A percentile compares a stretch with the other conserved stretches of the same genome.
Evolutionary conservation across 1,139 yeast species (phyloP).

Genomic region (Suhomyces terraborum): DNA sequence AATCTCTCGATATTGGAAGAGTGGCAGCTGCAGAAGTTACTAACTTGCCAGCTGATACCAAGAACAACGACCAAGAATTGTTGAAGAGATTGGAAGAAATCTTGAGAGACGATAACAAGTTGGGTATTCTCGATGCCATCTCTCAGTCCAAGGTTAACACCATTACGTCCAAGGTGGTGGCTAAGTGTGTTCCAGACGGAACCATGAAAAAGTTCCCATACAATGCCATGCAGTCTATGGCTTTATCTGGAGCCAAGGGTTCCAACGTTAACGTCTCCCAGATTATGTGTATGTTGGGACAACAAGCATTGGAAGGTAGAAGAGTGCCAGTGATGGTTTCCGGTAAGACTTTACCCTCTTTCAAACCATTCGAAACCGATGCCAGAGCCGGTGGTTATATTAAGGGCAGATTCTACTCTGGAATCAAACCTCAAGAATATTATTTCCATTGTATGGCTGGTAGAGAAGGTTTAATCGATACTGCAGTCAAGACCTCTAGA

Average conservation of each 20-base stretch:
- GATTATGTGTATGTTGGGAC: constrained; percentile 98
- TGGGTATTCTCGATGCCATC: constrained; percentile 94
- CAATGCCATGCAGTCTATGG: constrained; percentile 99
- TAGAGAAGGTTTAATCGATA: constrained; percentile 98
- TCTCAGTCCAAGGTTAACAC: constrained; percentile 91
- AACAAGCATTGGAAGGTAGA: constrained; percentile 98
- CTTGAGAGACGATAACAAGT: constrained; percentile 86
- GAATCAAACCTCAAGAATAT: constrained; percentile 98
- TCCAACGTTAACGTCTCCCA: constrained; percentile 98
- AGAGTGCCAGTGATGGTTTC: constrained; percentile 99
- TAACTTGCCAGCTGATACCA: constrained; percentile 62
- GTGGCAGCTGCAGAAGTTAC: constrained; percentile 94
- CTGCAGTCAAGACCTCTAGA: constrained; percentile 98
- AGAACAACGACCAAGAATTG: constrained; percentile 70
- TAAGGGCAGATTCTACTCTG: constrained; percentile 96
- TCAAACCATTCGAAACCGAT: constrained; percentile 94
- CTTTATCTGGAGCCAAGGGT: constrained; percentile 98
- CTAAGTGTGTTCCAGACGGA: constrained; percentile 94
- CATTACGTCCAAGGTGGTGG: constrained; percentile 89
- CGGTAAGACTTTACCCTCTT: constrained; percentile 95
- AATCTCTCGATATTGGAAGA: constrained; percentile 81
- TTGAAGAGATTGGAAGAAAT: constrained; percentile 90
- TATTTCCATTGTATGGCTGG: constrained; percentile 99
- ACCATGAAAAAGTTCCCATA: constrained; percentile 94
- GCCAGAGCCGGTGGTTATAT: constrained; percentile 99